Conservation (phyloP, 176 grass and related monocot genomes). For the Oryza coarctata region DNA sequence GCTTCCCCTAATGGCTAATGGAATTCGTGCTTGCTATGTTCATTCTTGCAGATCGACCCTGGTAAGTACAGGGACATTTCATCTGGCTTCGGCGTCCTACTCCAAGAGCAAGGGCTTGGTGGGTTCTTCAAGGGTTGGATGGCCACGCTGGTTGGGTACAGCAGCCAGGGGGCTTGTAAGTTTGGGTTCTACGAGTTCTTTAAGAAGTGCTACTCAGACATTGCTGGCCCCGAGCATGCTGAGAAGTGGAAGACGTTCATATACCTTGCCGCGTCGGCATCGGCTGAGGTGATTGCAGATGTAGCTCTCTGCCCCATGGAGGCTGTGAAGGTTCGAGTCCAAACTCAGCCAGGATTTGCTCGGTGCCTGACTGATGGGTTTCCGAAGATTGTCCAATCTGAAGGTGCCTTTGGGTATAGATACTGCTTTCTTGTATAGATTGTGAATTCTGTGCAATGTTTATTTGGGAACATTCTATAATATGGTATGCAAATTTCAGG, state of each 20-base stretch:
- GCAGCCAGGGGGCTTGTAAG: conserved; percentile 81
- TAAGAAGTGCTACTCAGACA: conserved; percentile 75
- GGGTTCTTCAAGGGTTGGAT: conserved; percentile 90
- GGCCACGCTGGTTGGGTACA: conserved; percentile 82
- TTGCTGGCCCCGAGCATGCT: conserved; percentile 50
- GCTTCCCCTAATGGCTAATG: background rate
- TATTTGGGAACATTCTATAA: conserved; percentile 24
- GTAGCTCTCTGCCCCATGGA: conserved; percentile 91
- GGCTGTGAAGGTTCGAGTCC: conserved; percentile 83
- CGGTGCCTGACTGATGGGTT: conserved; percentile 65
- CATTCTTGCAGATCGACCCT: conserved; percentile 65
- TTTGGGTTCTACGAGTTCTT: conserved; percentile 96
- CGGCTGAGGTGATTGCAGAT: conserved; percentile 78
- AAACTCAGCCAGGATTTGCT: conserved; percentile 76
- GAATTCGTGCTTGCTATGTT: background rate
- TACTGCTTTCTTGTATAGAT: conserved; percentile 24
- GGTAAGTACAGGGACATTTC: conserved; percentile 69
- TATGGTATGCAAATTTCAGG: conserved; percentile 52
- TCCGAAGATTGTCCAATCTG: conserved; percentile 68
- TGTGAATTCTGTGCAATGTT: background rate
- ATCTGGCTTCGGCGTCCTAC: conserved; percentile 52
- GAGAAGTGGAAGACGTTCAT: conserved; percentile 54
- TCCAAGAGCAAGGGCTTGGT: conserved; percentile 72
- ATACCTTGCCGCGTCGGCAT: conserved; percentile 76
- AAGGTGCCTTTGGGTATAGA: conserved; percentile 81